A percentile compares a stretch with the other conserved stretches of the same genome.
phyloP scores from a whole-genome alignment of 352 stramenopile species.

The Phytopythium delawarense region DNA sequence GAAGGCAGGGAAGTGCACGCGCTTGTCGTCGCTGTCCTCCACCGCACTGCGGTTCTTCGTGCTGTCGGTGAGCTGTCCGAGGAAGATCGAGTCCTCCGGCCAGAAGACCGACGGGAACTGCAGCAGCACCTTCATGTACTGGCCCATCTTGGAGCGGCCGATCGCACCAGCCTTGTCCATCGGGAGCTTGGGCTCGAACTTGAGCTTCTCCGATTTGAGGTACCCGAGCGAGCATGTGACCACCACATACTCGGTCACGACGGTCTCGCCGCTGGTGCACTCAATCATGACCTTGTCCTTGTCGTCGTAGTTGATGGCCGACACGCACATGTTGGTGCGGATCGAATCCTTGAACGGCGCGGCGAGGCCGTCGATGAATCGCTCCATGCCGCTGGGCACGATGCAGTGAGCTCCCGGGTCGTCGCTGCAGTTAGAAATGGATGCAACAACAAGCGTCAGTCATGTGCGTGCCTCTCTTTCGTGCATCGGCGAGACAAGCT shows the following conservation, averaged over 20 bases:
- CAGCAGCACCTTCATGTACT: conserved; percentile 78
- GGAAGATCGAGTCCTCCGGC: conserved; percentile 38
- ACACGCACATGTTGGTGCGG: conserved; percentile 23
- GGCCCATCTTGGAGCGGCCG: conserved; percentile 47
- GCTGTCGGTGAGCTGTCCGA: conserved; percentile 25
- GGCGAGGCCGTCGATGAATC: conserved; percentile 34
- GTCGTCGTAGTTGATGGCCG: conserved; percentile 24
- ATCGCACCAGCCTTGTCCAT: conserved; percentile 37
- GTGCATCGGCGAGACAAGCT: too few species aligned
- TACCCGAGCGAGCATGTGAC: conserved; percentile 55
- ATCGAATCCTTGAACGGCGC: conserved; percentile 26
- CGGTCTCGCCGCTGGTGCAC: conserved; percentile 13
- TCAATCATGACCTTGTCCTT: conserved; percentile 27
- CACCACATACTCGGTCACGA: conserved; percentile 41
- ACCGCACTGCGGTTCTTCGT: background rate
- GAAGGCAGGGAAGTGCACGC: conserved; percentile 47
- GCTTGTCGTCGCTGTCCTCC: conserved; percentile 6
- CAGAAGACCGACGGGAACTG: conserved; percentile 65
- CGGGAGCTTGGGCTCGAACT: conserved; percentile 48
- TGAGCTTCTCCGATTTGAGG: conserved; percentile 37
- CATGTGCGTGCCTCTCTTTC: background rate
- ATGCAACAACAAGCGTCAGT: background rate
- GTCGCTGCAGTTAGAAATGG: conserved; percentile 19
- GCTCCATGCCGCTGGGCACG: conserved; percentile 44
- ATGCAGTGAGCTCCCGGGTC: conserved; percentile 48